Conservation (phyloP, 2,329 filamentous ascomycete species). For the Ascochyta rabiei region DNA sequence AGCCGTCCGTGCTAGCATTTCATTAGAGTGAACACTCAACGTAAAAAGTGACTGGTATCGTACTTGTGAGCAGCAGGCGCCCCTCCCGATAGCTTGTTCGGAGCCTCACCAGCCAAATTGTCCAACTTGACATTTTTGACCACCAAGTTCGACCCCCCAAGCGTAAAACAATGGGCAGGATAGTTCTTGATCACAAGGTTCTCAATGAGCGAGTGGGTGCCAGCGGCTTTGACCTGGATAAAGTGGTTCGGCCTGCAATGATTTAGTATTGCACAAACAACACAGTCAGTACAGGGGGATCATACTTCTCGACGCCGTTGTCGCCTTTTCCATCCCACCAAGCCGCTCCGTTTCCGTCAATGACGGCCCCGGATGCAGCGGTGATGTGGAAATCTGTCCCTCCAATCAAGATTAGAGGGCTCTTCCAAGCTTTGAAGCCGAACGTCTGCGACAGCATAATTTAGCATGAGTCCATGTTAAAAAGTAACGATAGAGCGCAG, state of each 20-base stretch:
- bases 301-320: constrained; percentile 52
- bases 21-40: neutral
- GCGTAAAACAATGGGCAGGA: constrained; percentile 59
- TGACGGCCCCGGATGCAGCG: constrained; percentile 60
- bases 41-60: neutral
- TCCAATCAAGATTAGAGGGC: constrained; percentile 66
- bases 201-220: constrained; percentile 59
- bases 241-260: neutral
- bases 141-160: constrained; percentile 52
- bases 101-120: constrained; percentile 59
- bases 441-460: constrained; percentile 49
- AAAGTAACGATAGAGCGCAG: neutral
- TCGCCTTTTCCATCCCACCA: constrained; percentile 59
- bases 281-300: neutral
- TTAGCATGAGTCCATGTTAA: neutral
- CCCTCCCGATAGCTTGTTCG: constrained; percentile 15
- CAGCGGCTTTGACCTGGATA: constrained; percentile 57
- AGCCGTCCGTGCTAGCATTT: constrained; percentile 61
- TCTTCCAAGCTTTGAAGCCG: constrained; percentile 68
- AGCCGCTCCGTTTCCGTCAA: constrained; percentile 47
- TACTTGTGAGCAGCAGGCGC: neutral
- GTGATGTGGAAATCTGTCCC: constrained; percentile 65
- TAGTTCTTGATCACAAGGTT: constrained; percentile 60
- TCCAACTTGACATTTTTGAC: constrained; percentile 62
- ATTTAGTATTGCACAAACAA: neutral